Base-by-base conservation (phyloP, 768 basidiomycete species). In the Tricholoma terreum region DNA sequence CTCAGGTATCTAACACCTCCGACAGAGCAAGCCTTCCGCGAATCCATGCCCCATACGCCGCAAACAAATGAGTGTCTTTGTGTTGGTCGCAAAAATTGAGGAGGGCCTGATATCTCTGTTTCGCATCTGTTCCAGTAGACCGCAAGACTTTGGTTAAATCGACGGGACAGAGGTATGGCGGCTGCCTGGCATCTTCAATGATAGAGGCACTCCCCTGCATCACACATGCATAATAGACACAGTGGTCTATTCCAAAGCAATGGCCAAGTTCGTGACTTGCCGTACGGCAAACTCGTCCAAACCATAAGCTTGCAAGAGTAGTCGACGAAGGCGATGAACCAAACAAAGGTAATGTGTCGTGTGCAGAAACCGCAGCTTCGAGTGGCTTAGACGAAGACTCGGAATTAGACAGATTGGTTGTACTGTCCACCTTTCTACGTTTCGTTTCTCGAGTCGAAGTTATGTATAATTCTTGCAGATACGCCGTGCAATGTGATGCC, bases 261-360 rank as follows among this genome's bases (percentile, higher is more conserved):
- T 80, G 79, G 52, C 79, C 69, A 43, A 77, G 57, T 67, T 80
- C 70, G 60, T 76, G 73, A 50, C 67, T 67, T n/a, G 73, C 68
- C 0, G 73, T 74, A 17, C 69, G 69, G 45, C 72, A 73, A 15
- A 71, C 65, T 8, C 75, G 68, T 10, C 67, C 64, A 3, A 76
- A 68, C 71, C 73, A 74, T 15, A 74, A 45, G 10, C 62, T 68
- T 6, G 64, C 60, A 24, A 71, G 61, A 2, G 58, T 48, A 24
- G 52, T 55, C 17, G 58, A 6, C 10, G 66, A 57, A 11, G 58
- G 59, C 11, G 65, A 57, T 22, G 60, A 21, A 7, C 24, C 19
- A 19, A 45, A 11, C 31, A 56, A 19, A 61, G 60, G 19, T 48
- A 65, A 22, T 42, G 62, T 35, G 17, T 27, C 38, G 45, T 30